A percentile compares a stretch with the other conserved stretches of the same genome.
Conservation (phyloP, 2,329 filamentous ascomycete species). For the Teratosphaeria epicoccoides region DNA sequence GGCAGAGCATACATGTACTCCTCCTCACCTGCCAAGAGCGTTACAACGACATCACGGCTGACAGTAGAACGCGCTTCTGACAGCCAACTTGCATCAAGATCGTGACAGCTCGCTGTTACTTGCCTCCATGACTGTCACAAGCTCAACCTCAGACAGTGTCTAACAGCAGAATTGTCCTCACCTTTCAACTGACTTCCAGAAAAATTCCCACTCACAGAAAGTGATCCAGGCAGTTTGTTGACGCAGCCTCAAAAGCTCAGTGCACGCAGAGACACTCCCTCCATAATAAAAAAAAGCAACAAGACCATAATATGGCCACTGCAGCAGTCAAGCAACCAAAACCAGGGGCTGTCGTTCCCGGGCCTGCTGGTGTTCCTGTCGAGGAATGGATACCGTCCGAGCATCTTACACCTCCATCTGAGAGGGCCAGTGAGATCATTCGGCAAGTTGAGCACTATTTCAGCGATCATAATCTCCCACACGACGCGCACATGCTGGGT, state of each 20-base stretch:
- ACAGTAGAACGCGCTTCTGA: background rate
- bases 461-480: slow-evolving; percentile 37
- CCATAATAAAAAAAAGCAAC: background rate
- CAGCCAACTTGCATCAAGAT: background rate
- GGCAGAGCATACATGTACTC: too few species aligned
- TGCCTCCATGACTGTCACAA: background rate
- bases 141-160: background rate
- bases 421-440: slow-evolving; percentile 15
- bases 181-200: background rate
- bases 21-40: background rate
- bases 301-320: background rate
- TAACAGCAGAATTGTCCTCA: background rate
- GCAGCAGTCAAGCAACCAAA: background rate
- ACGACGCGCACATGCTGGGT: slow-evolving; percentile 33
- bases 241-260: background rate
- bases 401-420: background rate
- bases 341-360: background rate
- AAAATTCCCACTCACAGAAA: background rate
- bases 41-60: background rate
- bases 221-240: background rate
- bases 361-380: background rate
- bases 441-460: slow-evolving; percentile 41
- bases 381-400: background rate
- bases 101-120: background rate
- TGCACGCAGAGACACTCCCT: background rate